Base-by-base conservation (phyloP, 441 rosid genomes). In the Corymbia calophylla region DNA sequence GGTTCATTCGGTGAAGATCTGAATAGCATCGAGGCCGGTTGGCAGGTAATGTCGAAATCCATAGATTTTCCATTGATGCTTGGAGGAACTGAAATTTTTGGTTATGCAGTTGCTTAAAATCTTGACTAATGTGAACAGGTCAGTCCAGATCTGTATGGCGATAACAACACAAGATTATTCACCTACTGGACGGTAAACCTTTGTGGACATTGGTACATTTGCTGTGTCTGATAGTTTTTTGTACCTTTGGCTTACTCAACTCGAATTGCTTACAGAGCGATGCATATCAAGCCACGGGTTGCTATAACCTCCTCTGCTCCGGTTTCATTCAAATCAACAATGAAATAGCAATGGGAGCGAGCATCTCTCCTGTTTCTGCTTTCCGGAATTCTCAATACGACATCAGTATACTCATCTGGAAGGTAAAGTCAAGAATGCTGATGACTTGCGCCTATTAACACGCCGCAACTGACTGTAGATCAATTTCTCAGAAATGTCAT, bases 231-330 rank as follows among this genome's bases (percentile, higher is more conserved):
- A 44, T 29, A 48, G 35, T 88, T 88, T 88, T 16, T 88, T 51
- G 44, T 5, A 6, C 53, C 53, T 88, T 70, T 2, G 3, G 9
- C 84, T 73, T 73, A 73, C 84, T 73, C 84, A 73, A 21, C n/a
- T 47, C 4, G 27, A 86, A 86, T 80, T 58, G 44, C 27, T 55
- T 90, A 85, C 97, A 98, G 99, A 98, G 99, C 90, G 99, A 98
- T 94, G 99, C 99, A 48, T 98, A 98, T 92, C 99, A 97, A 96
- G 99, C 99, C 88, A 97, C 99, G 0, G 99, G 99, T 3, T 98
- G 99, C 95, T 98, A 98, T 93, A 98, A 97, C 91, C 99, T 95
- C 53, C 98, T 97, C 17, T 98, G 99, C 95, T 96, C 99, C 1
- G 99, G 99, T 84, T 98, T 98, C 90, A 96, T 98, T 91, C 99